Evolutionary conservation across 768 basidiomycete species (phyloP), one percentile per base, ranked within the genome.

Genomic region (Rhizopogon vinicolor): DNA sequence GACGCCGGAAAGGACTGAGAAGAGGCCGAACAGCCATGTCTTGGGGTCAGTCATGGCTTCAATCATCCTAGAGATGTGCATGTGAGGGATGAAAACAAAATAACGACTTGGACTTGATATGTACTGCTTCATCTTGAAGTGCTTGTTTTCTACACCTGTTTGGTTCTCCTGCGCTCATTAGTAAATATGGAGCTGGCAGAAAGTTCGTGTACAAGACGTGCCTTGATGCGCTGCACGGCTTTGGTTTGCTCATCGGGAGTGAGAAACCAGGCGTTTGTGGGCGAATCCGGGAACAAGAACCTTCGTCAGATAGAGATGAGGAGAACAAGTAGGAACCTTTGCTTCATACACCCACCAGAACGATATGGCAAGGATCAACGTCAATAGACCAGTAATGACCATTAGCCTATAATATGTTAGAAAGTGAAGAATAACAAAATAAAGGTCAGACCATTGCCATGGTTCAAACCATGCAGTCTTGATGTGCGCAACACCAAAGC

Each of bases 101-200:
- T 25, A 16, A 19, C 19, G 14, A n/a, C 10, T 43, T 28, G 56
- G 14, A 50, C 42, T 35, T 13, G 35, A 51, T 25, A 74, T 83
- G 56, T 59, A 86, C 85, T 89, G 87, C 39, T 86, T 81, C 51
- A 75, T 78, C 73, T 88, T 88, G 74, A 85, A 89, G 45, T 75
- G 74, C 65, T 89, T 88, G 63, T 86, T 88, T 70, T 25, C 25
- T 25, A 25, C 25, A 25, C 25, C 25, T 4, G 25, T 25, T 25
- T 25, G 3, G 3, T 25, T 87, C 87, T 71, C 76, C 78, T 81
- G 60, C 13, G 12, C 13, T 25, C 16, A 44, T n/a, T 10, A 35
- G 25, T 19, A 22, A 28, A 4, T 19, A 39, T 37, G 8, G 28
- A 43, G 19, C 25, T 25, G 25, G 25, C 25, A 25, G 25, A 0